phyloP scores from a whole-genome alignment of 345 rosid species.

The Cardamine chenopodiifolia region DNA sequence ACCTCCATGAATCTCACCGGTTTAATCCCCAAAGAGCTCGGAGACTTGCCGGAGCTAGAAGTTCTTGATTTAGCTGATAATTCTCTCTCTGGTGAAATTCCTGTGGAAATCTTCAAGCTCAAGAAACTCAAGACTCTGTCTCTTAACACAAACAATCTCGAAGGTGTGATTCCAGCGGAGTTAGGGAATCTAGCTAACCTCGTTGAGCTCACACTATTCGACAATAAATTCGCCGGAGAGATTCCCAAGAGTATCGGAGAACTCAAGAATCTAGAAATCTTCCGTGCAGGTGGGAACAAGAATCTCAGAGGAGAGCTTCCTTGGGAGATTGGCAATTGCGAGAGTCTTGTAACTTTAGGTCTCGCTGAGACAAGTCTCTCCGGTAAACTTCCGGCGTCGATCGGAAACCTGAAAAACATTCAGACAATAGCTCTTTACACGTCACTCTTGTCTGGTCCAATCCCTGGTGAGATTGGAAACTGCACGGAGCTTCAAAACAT shows the following conservation, averaged over 20 bases:
- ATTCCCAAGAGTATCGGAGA: slow-evolving; percentile 74
- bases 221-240: slow-evolving; percentile 74
- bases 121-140: slow-evolving; percentile 58
- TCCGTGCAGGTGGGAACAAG: slow-evolving; percentile 91
- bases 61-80: slow-evolving; percentile 74
- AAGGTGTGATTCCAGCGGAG: slow-evolving; percentile 73
- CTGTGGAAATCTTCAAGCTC: slow-evolving; percentile 64
- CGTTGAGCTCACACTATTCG: slow-evolving; percentile 64
- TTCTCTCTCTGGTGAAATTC: slow-evolving; percentile 74
- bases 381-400: slow-evolving; percentile 70
- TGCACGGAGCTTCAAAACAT: slow-evolving; percentile 85
- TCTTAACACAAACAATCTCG: slow-evolving; percentile 72
- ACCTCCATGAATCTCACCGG: slow-evolving; percentile 81
- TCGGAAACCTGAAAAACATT: slow-evolving; percentile 69
- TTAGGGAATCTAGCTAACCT: slow-evolving; percentile 68
- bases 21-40: slow-evolving; percentile 65
- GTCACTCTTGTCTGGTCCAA: slow-evolving; percentile 68
- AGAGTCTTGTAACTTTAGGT: slow-evolving; percentile 74
- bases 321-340: slow-evolving; percentile 87
- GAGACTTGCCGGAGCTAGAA: slow-evolving; percentile 57
- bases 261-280: slow-evolving; percentile 55
- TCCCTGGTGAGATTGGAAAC: slow-evolving; percentile 80
- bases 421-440: slow-evolving; percentile 86
- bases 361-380: slow-evolving; percentile 94
- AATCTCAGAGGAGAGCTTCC: slow-evolving; percentile 87